A percentile compares a stretch with the other conserved stretches of the same genome.
phyloP scores from a whole-genome alignment of 2,329 filamentous ascomycete species.

The Zopfia rhizophila region DNA sequence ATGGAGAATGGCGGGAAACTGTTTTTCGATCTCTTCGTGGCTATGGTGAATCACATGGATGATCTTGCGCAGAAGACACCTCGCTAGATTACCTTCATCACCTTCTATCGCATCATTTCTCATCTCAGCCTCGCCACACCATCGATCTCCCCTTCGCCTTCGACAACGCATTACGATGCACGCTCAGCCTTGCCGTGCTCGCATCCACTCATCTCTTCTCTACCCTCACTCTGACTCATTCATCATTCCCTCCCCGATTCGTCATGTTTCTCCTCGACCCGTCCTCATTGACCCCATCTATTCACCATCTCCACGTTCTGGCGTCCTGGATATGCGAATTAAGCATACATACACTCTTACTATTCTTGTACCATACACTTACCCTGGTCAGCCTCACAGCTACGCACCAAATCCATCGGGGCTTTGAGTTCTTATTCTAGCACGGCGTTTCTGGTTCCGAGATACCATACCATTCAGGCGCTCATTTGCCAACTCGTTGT shows the following conservation, averaged over 20 bases:
- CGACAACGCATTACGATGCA: slow-evolving; percentile 12
- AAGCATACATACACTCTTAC: too few species aligned
- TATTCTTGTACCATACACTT: slow-evolving; percentile 46
- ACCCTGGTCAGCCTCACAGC: slow-evolving; percentile 32
- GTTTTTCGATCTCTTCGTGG: slow-evolving; percentile 94
- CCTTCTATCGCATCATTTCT: not conserved
- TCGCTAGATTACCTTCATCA: slow-evolving; percentile 29
- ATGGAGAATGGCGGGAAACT: slow-evolving; percentile 89
- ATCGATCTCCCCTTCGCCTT: slow-evolving; percentile 20
- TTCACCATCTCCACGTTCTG: slow-evolving; percentile 4
- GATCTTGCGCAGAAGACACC: slow-evolving; percentile 43
- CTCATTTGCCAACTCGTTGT: slow-evolving; percentile 45
- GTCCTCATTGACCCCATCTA: slow-evolving; percentile 4
- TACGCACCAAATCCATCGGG: slow-evolving; percentile 28
- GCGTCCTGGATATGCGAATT: too few species aligned
- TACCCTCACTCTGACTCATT: slow-evolving; percentile 33
- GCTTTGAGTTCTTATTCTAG: slow-evolving; percentile 19
- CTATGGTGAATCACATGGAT: slow-evolving; percentile 85
- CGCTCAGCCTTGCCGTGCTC: slow-evolving; percentile 23
- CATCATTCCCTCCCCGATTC: slow-evolving; percentile 22
- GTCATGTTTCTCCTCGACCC: slow-evolving; percentile 11
- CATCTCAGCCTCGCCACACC: slow-evolving; percentile 17
- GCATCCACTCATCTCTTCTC: slow-evolving; percentile 30
- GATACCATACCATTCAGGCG: slow-evolving; percentile 43
- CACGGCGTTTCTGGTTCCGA: slow-evolving; percentile 35